Conservation (phyloP, 768 basidiomycete genomes). For the Auriscalpium orientale region DNA sequence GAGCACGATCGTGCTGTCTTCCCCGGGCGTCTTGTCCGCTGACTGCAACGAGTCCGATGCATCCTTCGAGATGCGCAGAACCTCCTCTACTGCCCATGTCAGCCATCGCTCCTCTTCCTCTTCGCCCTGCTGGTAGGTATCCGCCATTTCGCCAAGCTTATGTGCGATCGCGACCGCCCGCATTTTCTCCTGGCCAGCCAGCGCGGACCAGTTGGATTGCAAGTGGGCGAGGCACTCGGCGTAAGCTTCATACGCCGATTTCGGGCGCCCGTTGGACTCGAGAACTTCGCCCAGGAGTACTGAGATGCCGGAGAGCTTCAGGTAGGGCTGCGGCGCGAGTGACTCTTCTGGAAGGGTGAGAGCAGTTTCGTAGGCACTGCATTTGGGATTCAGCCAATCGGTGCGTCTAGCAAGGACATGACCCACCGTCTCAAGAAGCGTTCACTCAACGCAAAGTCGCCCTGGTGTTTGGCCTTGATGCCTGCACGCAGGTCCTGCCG, state of each 20-base stretch:
- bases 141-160: slow-evolving; percentile 37
- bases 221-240: slow-evolving; percentile 22
- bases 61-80: slow-evolving; percentile 27
- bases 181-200: slow-evolving; percentile 31
- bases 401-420: background rate
- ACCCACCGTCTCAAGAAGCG: slow-evolving; percentile 48
- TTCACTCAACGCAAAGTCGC: slow-evolving; percentile 43
- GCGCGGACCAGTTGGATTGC: slow-evolving; percentile 12
- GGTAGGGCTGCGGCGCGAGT: slow-evolving; percentile 40
- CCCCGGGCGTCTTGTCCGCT: slow-evolving; percentile 1
- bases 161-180: slow-evolving; percentile 38
- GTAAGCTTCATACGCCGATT: slow-evolving; percentile 21
- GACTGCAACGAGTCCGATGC: slow-evolving; percentile 19
- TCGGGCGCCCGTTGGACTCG: slow-evolving; percentile 31
- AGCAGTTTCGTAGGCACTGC: slow-evolving; percentile 51
- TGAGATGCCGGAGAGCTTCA: slow-evolving; percentile 64
- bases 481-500: slow-evolving; percentile 59
- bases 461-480: slow-evolving; percentile 52
- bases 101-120: slow-evolving; percentile 37
- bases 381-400: background rate
- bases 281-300: slow-evolving; percentile 51
- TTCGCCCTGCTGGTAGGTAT: slow-evolving; percentile 24
- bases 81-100: slow-evolving; percentile 36
- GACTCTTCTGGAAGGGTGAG: slow-evolving; percentile 31
- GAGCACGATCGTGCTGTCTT: slow-evolving; percentile 14